These are phyloP conservation scores for Asclepias syriaca DNA, from an alignment of 257 asterid species.

Conservation along the genomic window DNA sequence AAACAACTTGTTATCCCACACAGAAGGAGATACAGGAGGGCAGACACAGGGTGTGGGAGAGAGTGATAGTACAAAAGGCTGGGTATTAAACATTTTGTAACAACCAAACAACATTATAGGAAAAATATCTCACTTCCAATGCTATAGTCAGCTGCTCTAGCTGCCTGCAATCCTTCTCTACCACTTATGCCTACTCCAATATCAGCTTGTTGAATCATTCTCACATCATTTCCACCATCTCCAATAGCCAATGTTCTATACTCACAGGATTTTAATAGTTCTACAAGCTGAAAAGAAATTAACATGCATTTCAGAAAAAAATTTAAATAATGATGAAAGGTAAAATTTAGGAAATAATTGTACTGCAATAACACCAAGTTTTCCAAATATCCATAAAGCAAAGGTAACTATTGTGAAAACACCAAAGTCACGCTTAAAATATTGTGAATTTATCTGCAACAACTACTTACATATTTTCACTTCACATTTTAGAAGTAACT, in stretches of 20 bases:
- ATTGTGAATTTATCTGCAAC: background rate
- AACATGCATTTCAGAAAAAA: conserved; percentile 9
- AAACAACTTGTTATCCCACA: too few relatives aligned
- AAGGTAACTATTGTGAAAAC: background rate
- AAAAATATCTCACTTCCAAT: conserved; percentile 74
- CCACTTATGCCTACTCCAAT: conserved; percentile 99
- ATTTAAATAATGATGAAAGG: background rate
- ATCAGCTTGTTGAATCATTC: conserved; percentile 99
- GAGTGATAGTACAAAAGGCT: background rate
- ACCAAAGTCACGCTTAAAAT: background rate
- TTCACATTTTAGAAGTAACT: background rate
- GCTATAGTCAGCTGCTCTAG: conserved; percentile 99
- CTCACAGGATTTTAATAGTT: conserved; percentile 84
- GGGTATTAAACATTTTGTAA: background rate
- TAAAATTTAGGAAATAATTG: background rate
- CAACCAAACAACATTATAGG: background rate
- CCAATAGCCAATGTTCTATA: conserved; percentile 99
- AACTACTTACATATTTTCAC: background rate
- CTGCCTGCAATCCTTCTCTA: conserved; percentile 98
- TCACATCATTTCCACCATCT: conserved; percentile 99
- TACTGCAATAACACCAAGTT: background rate
- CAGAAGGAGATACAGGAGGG: too few relatives aligned
- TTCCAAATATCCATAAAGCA: background rate
- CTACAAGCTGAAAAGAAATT: conserved; percentile 63
- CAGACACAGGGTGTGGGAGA: background rate